Base-by-base conservation (phyloP, 192 early-diverging fungal genomes). In the Podila verticillata region DNA sequence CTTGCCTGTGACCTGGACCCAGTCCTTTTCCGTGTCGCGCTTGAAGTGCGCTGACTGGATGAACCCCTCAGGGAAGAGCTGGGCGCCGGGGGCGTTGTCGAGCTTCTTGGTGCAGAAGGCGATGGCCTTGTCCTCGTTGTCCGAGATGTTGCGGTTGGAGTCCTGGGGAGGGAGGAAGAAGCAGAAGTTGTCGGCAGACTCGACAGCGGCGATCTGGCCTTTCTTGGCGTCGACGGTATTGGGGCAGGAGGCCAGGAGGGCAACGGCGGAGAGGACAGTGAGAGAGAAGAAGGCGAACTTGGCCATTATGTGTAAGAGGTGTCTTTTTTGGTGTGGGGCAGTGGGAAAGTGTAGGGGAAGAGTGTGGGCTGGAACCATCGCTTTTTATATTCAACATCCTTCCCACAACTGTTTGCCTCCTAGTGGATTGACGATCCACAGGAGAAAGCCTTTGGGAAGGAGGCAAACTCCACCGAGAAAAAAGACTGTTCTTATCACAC, bases 1-100 rank as follows among this genome's bases (percentile, higher is more conserved):
- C 54, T 61, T 73, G 44, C 87, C 87, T 35, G 87, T 88, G 29
- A 86, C 75, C 72, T 88, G 85, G 36, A 88, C 83, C 39, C 81
- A 88, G 13, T 57, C 65, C 51, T 73, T 70, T 8, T 70, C 81
- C 22, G 56, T 66, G 32, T 72, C 65, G 9, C 51, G 51, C 32
- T 57, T 56, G 54, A 73, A 86, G 51, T 86, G 77, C 17, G 77
- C 82, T 0, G 83, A 83, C 54, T 74, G 60, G 54, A 87, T 84
- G 51, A 87, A 82, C 15, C 81, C 83, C 12, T 39, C 39, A 2
- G 81, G 70, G 29, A 87, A 72, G 20, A 63, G 68, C 13, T 70
- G 59, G 31, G 86, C 83, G 28, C 66, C 68, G 39, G 66, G 59
- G 26, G 84, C 86, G 22, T 78, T n/a, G 28, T 79, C 66, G 31